Base-by-base conservation (phyloP, 345 rosid genomes). In the Brassica carinata region DNA sequence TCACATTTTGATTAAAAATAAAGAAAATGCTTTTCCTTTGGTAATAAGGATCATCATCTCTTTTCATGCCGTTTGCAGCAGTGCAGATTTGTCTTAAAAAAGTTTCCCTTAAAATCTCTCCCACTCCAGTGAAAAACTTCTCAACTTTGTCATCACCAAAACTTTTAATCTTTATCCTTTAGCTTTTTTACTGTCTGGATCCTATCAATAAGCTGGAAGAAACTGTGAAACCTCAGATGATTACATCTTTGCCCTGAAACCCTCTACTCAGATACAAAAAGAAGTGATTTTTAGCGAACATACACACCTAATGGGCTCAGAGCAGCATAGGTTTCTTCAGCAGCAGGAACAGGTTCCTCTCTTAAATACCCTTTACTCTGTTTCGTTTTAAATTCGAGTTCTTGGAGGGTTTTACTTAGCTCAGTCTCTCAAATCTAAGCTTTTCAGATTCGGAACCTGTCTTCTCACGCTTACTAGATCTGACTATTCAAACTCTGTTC, bases 271-370 rank as follows among this genome's bases (percentile, higher is more conserved):
- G 29, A 51, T 23, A 48, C 55, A 55, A 27, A 18, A 31, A n/a
- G 0, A 43, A 51, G 76, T 69, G 67, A 40, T 53, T 51, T 64
- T 79, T 75, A 79, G 70, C 76, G 36, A 76, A 64, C 76, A 75
- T 61, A 70, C 40, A 51, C 1, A 55, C 64, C 48, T 53, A 72
- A 81, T 81, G 84, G 84, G 77, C 29, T 81, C 84, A 76, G 82
- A 90, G 86, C 97, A 87, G 83, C 89, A 88, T 67, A 85, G 97
- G 79, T 90, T 88, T 75, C 95, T 88, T 67, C 93, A 83, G 77
- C 92, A 83, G 72, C 92, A 86, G 69, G 92, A 90, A 80, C 91
- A 88, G 87, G 97, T 90, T 1, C 74, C 26, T 76, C 26, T 66
- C 1, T 67, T 73, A 40, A 59, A 70, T 72, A 40, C 58, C 69